Evolutionary conservation across 164 flowering plant genomes (phyloP), one percentile per base, ranked within the genome.

Genomic region (Macadamia tetraphylla): DNA sequence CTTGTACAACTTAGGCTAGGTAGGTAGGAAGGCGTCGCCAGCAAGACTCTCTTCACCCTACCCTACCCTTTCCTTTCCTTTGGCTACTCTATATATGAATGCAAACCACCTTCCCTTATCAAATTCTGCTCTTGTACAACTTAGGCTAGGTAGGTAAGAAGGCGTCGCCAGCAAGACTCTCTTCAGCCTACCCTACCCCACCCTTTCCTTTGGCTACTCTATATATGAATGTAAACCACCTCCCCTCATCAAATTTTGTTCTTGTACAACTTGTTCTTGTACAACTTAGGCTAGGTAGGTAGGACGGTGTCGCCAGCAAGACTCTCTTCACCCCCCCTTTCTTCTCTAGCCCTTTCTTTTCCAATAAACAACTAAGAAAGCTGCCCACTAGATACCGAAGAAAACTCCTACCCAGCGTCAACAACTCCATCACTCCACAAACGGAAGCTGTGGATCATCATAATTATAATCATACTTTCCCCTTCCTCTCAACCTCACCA

Each of bases 401-500:
- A 73, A 65, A 43, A 48, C 73, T 6, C 64, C 71, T 0, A 61
- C 40, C 32, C 61, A 23, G 1, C 70, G 66, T 15, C 65, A 68
- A 15, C 60, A 40, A 5, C 67, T 32, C 6, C 55, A 40, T 13
- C 48, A 65, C 1, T n/a, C 70, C 9, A 29, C 40, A 5, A 23
- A 35, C 5, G 1, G 5, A 35, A 35, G 40, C 58, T n/a, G 62
- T 67, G 40, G 40, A 35, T 35, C 40, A 35, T 35, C 40, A 35
- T 29, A 67, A 64, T 18, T 61, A 14, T 6, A 55, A 9, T 0
- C 46, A 87, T 62, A 90, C 95, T 13, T 89, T n/a, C 89, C 88
- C 6, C 79, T 87, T 8, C 91, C 96, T 0, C 80, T 87, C 13
- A 84, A 84, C 72, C 74, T 88, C 29, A 88, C 92, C 56, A 88